Evolutionary conservation across 2,329 filamentous ascomycete genomes (phyloP).

Genomic region (Colletotrichum sp.): DNA sequence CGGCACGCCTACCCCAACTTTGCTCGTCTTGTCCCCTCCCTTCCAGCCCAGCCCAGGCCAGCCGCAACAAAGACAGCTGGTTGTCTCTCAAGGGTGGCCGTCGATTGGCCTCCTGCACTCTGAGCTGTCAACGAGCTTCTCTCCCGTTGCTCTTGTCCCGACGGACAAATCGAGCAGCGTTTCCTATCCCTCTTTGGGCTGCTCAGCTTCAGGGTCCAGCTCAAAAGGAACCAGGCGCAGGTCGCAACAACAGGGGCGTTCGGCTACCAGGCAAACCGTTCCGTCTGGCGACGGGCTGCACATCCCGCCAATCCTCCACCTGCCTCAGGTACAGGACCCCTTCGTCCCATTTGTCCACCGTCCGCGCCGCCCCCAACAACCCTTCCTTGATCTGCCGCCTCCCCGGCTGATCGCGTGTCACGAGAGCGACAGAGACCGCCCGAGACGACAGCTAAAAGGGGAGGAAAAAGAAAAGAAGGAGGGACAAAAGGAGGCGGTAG

Average conservation of each 20-base stretch:
- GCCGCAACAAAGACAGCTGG: neutral
- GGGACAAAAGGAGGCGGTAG: neutral
- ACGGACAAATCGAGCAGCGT: neutral
- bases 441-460: neutral
- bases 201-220: constrained; percentile 15
- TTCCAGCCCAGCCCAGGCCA: neutral
- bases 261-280: constrained; percentile 15
- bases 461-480: neutral
- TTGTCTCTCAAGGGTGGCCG: neutral
- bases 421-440: neutral
- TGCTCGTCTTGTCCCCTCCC: neutral
- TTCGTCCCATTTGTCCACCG: neutral
- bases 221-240: constrained; percentile 1
- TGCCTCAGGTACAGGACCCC: neutral
- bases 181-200: neutral
- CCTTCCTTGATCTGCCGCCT: neutral
- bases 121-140: constrained; percentile 3
- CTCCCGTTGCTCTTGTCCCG: neutral
- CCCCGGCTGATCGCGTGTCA: constrained; percentile 16
- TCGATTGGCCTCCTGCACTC: neutral
- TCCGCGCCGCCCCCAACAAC: neutral
- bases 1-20: constrained; percentile 5
- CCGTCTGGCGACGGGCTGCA: constrained; percentile 14
- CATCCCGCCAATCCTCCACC: neutral
- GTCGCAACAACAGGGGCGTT: constrained; percentile 7